Conservation (phyloP, 192 early-diverging fungal species). For the Phlyctochytrium bullatum region DNA sequence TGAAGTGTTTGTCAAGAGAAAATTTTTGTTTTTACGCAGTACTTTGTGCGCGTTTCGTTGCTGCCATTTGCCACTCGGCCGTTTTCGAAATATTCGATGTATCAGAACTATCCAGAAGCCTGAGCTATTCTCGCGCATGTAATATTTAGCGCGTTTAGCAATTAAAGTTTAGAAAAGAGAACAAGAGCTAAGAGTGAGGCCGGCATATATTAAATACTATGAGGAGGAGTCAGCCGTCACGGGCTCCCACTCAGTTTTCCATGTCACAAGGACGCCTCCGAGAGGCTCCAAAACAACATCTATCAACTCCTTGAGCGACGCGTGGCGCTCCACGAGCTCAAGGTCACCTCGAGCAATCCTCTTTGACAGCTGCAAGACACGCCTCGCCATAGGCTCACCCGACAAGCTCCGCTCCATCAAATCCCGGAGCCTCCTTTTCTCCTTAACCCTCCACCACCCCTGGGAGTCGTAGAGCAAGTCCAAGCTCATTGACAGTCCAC, state of each 20-base stretch:
- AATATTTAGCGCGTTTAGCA: too few relatives aligned
- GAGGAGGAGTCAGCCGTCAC: too few relatives aligned
- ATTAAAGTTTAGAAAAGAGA: too few relatives aligned
- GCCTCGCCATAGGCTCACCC: constrained; percentile 5
- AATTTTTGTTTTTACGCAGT: too few relatives aligned
- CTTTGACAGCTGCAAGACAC: constrained; percentile 19
- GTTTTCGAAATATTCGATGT: too few relatives aligned
- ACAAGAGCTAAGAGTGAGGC: too few relatives aligned
- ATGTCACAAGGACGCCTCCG: constrained; percentile 16
- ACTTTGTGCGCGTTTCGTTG: too few relatives aligned
- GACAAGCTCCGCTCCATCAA: not conserved
- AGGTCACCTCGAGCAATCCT: constrained; percentile 24
- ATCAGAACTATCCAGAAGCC: too few relatives aligned
- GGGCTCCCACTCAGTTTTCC: constrained; percentile 30
- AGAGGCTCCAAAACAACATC: constrained; percentile 19
- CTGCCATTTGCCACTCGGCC: too few relatives aligned
- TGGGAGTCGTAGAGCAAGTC: constrained; percentile 19
- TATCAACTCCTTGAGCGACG: constrained; percentile 10
- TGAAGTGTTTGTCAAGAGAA: too few relatives aligned
- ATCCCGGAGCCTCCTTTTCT: constrained; percentile 19
- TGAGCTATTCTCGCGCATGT: too few relatives aligned
- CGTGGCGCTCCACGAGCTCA: constrained; percentile 17
- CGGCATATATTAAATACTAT: too few relatives aligned
- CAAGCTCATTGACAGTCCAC: constrained; percentile 13
- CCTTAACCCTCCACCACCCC: constrained; percentile 26